Evolutionary conservation across 345 rosid species (phyloP).

Genomic region (Mallotus nudiflorus): DNA sequence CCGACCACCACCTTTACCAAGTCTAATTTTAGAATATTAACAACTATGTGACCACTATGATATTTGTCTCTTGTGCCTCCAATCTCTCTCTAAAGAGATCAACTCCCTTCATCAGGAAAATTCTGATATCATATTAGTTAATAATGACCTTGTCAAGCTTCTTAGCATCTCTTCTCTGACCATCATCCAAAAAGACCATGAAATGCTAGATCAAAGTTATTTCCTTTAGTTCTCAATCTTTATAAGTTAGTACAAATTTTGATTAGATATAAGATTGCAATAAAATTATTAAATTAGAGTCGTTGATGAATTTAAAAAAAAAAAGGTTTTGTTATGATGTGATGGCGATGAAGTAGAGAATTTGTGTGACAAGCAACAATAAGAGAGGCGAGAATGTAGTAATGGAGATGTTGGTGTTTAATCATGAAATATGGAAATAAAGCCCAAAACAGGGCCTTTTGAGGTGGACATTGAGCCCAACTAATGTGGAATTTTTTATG

Average conservation of each 20-base stretch:
- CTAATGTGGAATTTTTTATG: no score
- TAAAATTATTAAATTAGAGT: no score
- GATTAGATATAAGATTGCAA: no score
- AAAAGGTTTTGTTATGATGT: neutral
- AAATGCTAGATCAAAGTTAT: neutral
- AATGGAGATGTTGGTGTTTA: conserved; percentile 13
- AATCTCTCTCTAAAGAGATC: conserved; percentile 28
- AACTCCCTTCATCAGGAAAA: conserved; percentile 20
- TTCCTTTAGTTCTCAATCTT: no score
- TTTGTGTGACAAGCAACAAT: conserved; percentile 19
- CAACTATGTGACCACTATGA: conserved; percentile 64
- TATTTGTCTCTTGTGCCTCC: conserved; percentile 41
- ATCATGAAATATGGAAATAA: conserved; percentile 25
- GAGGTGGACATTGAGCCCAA: no score
- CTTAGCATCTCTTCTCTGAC: conserved; percentile 42
- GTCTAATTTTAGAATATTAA: conserved; percentile 65
- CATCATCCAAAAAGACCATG: conserved; percentile 7
- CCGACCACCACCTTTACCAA: conserved; percentile 66
- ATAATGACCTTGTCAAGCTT: conserved; percentile 14
- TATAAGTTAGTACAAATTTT: no score
- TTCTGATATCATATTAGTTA: conserved; percentile 13
- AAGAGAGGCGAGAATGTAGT: neutral
- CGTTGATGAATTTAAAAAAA: neutral
- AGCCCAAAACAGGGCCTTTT: no score
- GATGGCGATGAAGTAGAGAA: no score